Evolutionary conservation across 1,284 basidiomycete species (phyloP).

Genomic region (Trametes pubescens): DNA sequence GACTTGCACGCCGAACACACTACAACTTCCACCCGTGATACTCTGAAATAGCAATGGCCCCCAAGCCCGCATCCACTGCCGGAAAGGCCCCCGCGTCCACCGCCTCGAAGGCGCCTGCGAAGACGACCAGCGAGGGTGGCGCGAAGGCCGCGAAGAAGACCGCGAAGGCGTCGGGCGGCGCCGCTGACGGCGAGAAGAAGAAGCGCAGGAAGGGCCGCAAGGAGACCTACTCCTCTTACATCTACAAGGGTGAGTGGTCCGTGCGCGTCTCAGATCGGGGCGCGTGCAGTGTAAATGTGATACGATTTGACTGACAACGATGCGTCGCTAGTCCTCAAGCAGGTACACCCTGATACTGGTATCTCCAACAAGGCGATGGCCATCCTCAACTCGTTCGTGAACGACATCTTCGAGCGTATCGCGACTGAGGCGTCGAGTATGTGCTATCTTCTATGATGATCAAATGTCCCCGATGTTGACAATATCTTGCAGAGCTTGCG

Average conservation of each 20-base stretch:
- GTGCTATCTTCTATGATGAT: neutral
- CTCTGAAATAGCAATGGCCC: slow-evolving; percentile 60
- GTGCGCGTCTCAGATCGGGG: neutral
- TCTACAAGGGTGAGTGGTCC: slow-evolving; percentile 83
- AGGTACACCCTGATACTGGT: slow-evolving; percentile 97
- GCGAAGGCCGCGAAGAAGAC: slow-evolving; percentile 84
- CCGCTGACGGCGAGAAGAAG: slow-evolving; percentile 78
- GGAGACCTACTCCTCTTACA: slow-evolving; percentile 95
- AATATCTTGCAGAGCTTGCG: slow-evolving; percentile 72
- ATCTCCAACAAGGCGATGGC: slow-evolving; percentile 98
- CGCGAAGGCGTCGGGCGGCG: slow-evolving; percentile 72
- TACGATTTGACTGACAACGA: neutral
- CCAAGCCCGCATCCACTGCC: slow-evolving; percentile 84
- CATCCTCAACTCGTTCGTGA: slow-evolving; percentile 93
- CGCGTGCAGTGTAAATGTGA: neutral
- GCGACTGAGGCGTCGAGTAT: slow-evolving; percentile 87
- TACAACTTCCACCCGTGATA: slow-evolving; percentile 20
- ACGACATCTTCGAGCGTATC: slow-evolving; percentile 94
- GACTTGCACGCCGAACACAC: neutral
- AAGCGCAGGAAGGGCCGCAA: slow-evolving; percentile 90
- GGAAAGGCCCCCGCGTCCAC: slow-evolving; percentile 83
- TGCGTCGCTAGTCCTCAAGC: slow-evolving; percentile 72
- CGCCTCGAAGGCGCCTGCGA: slow-evolving; percentile 81
- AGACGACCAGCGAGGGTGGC: slow-evolving; percentile 66
- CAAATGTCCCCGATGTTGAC: slow-evolving; percentile 18